phyloP scores from a whole-genome alignment of 495 filamentous ascomycete species.

The Hamigera avellanea region DNA sequence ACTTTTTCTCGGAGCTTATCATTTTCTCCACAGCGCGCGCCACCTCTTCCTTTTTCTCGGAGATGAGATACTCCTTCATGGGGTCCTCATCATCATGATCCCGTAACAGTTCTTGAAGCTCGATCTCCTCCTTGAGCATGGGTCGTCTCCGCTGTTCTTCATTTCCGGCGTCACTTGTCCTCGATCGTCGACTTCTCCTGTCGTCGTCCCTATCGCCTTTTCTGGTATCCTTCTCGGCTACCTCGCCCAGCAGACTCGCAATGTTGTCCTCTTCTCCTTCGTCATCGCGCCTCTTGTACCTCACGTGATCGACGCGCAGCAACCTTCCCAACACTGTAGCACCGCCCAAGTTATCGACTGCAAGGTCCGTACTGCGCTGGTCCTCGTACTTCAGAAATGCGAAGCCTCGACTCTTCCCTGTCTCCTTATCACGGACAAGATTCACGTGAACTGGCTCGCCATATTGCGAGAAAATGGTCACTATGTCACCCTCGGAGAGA shows the following conservation, averaged over 20 bases:
- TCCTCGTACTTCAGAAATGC: slow-evolving; percentile 97
- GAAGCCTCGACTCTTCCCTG: slow-evolving; percentile 87
- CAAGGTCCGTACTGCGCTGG: slow-evolving; percentile 88
- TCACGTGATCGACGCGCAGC: slow-evolving; percentile 80
- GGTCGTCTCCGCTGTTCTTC: slow-evolving; percentile 27
- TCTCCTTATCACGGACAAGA: slow-evolving; percentile 85
- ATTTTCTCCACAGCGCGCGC: slow-evolving; percentile 51
- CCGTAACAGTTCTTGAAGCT: slow-evolving; percentile 60
- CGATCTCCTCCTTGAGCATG: slow-evolving; percentile 58
- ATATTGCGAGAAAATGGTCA: slow-evolving; percentile 95
- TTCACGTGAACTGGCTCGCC: slow-evolving; percentile 90
- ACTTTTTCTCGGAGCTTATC: slow-evolving; percentile 29
- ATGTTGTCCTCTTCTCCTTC: slow-evolving; percentile 60
- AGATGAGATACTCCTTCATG: slow-evolving; percentile 83
- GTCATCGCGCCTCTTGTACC: slow-evolving; percentile 81
- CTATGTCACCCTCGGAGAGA: slow-evolving; percentile 87
- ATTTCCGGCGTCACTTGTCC: slow-evolving; percentile 14
- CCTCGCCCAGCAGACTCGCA: slow-evolving; percentile 25
- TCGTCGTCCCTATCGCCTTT: slow-evolving; percentile 19
- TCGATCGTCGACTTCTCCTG: slow-evolving; percentile 26
- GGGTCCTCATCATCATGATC: slow-evolving; percentile 93
- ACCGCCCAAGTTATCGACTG: slow-evolving; percentile 90
- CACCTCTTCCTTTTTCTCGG: slow-evolving; percentile 84
- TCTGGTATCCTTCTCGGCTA: slow-evolving; percentile 5
- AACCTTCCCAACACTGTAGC: slow-evolving; percentile 70